Percentiles rank a stretch among this genome's conserved stretches.
phyloP scores from a whole-genome alignment of 1,284 basidiomycete species.

The Heterobasidion irregulare region DNA sequence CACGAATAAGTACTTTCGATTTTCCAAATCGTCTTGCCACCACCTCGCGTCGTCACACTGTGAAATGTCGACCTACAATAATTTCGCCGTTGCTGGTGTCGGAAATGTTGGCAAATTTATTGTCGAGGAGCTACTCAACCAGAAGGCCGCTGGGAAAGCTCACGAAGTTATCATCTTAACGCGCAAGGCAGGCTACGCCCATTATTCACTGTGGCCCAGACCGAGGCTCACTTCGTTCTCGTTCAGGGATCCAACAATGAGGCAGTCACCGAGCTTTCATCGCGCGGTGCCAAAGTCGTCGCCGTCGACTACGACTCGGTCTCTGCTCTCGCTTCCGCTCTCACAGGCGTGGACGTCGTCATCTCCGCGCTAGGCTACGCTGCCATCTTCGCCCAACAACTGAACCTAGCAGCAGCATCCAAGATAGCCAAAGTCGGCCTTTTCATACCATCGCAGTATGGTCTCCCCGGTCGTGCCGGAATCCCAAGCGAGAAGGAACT shows the following conservation, averaged over 20 bases:
- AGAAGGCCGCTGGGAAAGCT: constrained; percentile 9
- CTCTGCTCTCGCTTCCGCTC: not conserved
- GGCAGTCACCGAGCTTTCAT: not conserved
- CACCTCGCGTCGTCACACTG: not conserved
- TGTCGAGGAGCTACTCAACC: constrained; percentile 14
- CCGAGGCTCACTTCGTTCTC: not conserved
- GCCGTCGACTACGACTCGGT: not conserved
- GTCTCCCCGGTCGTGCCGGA: not conserved
- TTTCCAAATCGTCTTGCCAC: too few relatives aligned
- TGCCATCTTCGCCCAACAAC: not conserved
- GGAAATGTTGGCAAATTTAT: constrained; percentile 16
- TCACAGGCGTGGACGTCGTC: not conserved
- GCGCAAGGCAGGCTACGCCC: constrained; percentile 5
- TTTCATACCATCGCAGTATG: not conserved
- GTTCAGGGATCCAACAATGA: not conserved
- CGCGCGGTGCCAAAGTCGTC: not conserved
- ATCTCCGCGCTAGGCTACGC: not conserved
- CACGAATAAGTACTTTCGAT: too few relatives aligned
- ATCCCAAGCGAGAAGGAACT: not conserved
- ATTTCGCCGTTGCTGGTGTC: constrained; percentile 16
- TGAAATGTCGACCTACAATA: constrained; percentile 6
- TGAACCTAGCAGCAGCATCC: not conserved
- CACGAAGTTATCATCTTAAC: constrained; percentile 8
- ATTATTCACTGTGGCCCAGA: too few relatives aligned
- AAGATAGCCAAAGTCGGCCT: not conserved